Conservation (phyloP, 345 rosid genomes). For the Aquilaria yunnanensis region DNA sequence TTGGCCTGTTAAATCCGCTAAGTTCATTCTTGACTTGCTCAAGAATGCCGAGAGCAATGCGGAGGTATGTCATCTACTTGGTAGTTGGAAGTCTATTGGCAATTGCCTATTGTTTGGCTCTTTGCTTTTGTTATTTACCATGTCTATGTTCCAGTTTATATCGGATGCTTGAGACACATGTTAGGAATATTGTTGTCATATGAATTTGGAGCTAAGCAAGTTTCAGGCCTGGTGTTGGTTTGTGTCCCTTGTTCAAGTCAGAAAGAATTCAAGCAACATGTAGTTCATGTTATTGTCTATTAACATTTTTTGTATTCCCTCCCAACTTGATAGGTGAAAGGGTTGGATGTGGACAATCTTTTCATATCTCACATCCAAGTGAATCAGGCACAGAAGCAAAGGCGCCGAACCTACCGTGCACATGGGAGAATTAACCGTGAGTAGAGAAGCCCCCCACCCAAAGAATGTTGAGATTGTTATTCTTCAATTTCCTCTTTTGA, state of each 20-base stretch:
- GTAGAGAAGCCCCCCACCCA: constrained; percentile 7
- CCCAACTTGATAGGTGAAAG: constrained; percentile 42
- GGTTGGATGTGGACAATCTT: constrained; percentile 66
- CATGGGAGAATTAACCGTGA: constrained; percentile 80
- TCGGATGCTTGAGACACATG: too few relatives aligned
- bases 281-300: too few relatives aligned
- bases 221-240: too few relatives aligned
- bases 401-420: constrained; percentile 68
- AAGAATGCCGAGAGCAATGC: constrained; percentile 78
- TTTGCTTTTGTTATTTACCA: not conserved
- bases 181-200: too few relatives aligned
- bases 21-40: constrained; percentile 47
- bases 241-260: too few relatives aligned
- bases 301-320: not conserved
- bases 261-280: too few relatives aligned
- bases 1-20: constrained; percentile 58
- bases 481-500: not conserved
- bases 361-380: constrained; percentile 70
- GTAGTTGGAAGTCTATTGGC: not conserved
- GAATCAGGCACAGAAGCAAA: constrained; percentile 73
- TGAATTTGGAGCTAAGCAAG: too few relatives aligned
- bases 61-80: constrained; percentile 31
- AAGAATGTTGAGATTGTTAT: not conserved
- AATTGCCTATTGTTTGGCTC: too few relatives aligned
- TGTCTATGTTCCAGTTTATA: not conserved